A percentile compares a stretch with the other conserved stretches of the same genome.
Conservation (phyloP, 2,329 filamentous ascomycete species). For the Monosporascus sp. region DNA sequence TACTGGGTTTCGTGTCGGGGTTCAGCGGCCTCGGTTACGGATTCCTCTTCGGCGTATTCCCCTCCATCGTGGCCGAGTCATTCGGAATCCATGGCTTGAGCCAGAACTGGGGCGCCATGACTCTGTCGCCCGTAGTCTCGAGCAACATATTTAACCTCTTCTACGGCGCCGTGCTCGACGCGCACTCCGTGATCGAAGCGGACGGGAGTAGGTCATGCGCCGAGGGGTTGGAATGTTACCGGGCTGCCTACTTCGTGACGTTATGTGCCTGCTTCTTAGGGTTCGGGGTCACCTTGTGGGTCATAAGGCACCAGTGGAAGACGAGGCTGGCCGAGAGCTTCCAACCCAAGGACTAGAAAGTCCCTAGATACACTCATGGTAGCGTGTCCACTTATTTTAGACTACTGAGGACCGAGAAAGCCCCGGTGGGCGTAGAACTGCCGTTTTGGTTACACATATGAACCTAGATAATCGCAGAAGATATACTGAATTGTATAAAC, state of each 20-base stretch:
- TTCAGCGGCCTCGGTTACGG: slow-evolving; percentile 88
- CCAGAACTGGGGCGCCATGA: slow-evolving; percentile 97
- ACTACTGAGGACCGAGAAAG: not conserved
- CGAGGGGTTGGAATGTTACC: slow-evolving; percentile 77
- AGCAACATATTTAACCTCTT: slow-evolving; percentile 91
- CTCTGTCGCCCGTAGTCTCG: slow-evolving; percentile 76
- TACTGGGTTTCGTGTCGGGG: slow-evolving; percentile 71
- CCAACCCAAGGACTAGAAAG: not conserved
- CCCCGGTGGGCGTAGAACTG: not conserved
- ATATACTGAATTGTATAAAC: too few species aligned
- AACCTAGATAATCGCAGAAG: too few species aligned
- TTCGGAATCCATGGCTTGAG: slow-evolving; percentile 87
- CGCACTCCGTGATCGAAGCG: slow-evolving; percentile 63
- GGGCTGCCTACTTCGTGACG: slow-evolving; percentile 74
- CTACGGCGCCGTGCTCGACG: slow-evolving; percentile 80
- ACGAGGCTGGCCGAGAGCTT: slow-evolving; percentile 25
- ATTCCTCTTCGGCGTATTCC: slow-evolving; percentile 89
- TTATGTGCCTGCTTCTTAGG: slow-evolving; percentile 66
- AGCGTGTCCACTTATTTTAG: too few species aligned
- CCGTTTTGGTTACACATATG: not conserved
- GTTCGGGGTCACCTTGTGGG: slow-evolving; percentile 63
- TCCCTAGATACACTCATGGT: too few species aligned
- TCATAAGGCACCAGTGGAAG: slow-evolving; percentile 55
- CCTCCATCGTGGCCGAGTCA: slow-evolving; percentile 80
- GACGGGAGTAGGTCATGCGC: slow-evolving; percentile 69